phyloP scores from a whole-genome alignment of 2,329 filamentous ascomycete genomes.

The Stenocarpella maydis region DNA sequence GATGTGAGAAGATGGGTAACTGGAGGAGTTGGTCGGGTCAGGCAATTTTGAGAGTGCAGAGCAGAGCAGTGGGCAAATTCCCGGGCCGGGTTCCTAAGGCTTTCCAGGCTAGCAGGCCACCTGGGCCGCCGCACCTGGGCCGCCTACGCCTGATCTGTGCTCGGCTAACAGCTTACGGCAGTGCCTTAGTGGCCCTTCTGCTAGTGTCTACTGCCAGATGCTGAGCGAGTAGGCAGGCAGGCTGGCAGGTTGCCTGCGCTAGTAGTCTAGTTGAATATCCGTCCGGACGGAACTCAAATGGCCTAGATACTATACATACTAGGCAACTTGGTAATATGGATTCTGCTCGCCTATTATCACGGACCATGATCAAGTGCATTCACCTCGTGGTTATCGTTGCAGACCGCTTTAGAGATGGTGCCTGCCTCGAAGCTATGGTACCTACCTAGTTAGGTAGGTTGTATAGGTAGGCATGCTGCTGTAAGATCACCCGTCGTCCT shows the following conservation, averaged over 20 bases:
- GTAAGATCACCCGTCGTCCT: background rate
- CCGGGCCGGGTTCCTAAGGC: conserved; percentile 28
- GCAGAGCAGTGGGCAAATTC: conserved; percentile 33
- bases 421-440: background rate
- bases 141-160: background rate
- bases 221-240: too few relatives aligned
- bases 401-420: background rate
- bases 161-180: conserved; percentile 3
- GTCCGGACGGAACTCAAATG: too few relatives aligned
- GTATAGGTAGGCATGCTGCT: background rate
- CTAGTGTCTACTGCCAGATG: background rate
- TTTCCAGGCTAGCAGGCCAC: background rate
- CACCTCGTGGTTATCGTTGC: background rate
- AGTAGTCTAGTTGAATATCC: too few relatives aligned
- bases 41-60: conserved; percentile 33
- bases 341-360: background rate
- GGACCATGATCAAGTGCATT: background rate
- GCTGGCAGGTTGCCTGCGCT: too few relatives aligned
- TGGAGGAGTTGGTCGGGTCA: conserved; percentile 31
- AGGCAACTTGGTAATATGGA: background rate
- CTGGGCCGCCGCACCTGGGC: conserved; percentile 18
- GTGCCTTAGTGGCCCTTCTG: background rate
- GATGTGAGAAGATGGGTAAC: conserved; percentile 41
- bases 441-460: background rate
- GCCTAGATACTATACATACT: background rate